Conservation (phyloP, 2,329 filamentous ascomycete species). For the Sclerotinia minor region DNA sequence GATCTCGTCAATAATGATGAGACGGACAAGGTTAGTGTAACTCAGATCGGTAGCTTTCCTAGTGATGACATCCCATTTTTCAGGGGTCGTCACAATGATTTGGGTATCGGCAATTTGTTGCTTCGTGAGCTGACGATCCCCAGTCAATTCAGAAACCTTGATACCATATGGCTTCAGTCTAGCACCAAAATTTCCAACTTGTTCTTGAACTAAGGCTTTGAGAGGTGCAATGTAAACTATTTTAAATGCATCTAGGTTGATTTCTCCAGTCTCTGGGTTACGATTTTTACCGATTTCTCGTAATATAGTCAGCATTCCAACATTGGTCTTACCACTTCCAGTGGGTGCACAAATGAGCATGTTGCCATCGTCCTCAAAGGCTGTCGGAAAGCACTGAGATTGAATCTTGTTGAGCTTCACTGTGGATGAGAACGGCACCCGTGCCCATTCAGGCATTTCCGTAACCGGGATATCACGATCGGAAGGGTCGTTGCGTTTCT, state of each 20-base stretch:
- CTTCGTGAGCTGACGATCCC: constrained; percentile 96
- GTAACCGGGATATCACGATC: constrained; percentile 81
- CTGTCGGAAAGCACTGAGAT: constrained; percentile 86
- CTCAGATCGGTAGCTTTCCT: constrained; percentile 95
- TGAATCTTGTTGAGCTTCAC: constrained; percentile 94
- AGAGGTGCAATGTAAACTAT: constrained; percentile 96
- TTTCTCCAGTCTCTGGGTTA: constrained; percentile 84
- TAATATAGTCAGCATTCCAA: constrained; percentile 94
- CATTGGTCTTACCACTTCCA: constrained; percentile 97
- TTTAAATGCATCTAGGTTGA: constrained; percentile 95
- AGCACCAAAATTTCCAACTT: constrained; percentile 96
- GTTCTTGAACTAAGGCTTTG: constrained; percentile 94
- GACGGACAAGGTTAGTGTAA: constrained; percentile 93
- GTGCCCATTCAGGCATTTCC: constrained; percentile 91
- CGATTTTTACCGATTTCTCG: constrained; percentile 96
- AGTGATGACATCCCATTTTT: constrained; percentile 99
- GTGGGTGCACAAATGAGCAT: constrained; percentile 98
- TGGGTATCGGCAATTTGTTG: constrained; percentile 98
- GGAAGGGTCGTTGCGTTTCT: constrained; percentile 77
- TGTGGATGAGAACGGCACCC: constrained; percentile 78
- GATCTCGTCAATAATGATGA: constrained; percentile 97
- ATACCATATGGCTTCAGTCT: constrained; percentile 89
- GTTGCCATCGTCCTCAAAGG: constrained; percentile 92
- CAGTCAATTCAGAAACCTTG: constrained; percentile 90
- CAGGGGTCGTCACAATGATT: constrained; percentile 95